These are phyloP conservation scores for Lipomyces kockii DNA, from an alignment of 805 yeast species.

Conservation along the genomic window DNA sequence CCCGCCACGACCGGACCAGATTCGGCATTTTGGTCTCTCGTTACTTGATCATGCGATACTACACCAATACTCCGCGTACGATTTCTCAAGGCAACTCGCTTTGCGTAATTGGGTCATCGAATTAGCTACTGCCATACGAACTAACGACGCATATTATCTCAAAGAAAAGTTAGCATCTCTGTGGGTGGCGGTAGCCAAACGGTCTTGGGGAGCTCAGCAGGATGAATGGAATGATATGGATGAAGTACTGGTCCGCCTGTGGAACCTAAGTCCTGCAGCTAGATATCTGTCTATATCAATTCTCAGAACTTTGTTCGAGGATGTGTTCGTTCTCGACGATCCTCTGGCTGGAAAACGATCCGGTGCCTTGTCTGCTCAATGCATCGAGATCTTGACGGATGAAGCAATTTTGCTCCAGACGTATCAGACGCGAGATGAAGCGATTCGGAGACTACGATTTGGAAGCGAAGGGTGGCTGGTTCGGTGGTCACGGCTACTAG, in stretches of 20 bases:
- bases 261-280: slow-evolving; percentile 67
- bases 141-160: slow-evolving; percentile 83
- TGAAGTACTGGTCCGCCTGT: slow-evolving; percentile 67
- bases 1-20: slow-evolving; percentile 58
- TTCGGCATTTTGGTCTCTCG: slow-evolving; percentile 88
- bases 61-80: slow-evolving; percentile 58
- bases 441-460: slow-evolving; percentile 63
- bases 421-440: slow-evolving; percentile 69
- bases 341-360: slow-evolving; percentile 83
- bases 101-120: slow-evolving; percentile 86
- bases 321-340: slow-evolving; percentile 88
- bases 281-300: slow-evolving; percentile 80
- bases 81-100: slow-evolving; percentile 62
- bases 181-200: slow-evolving; percentile 90
- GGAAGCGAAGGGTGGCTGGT: slow-evolving; percentile 84
- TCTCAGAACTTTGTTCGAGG: slow-evolving; percentile 87
- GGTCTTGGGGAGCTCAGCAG: slow-evolving; percentile 75
- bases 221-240: slow-evolving; percentile 90
- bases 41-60: slow-evolving; percentile 74
- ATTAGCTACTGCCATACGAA: slow-evolving; percentile 61
- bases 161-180: slow-evolving; percentile 86
- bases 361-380: slow-evolving; percentile 74
- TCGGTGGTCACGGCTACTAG: slow-evolving; percentile 67
- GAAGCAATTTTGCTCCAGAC: slow-evolving; percentile 62
- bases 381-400: slow-evolving; percentile 83